Percentiles rank a stretch among this genome's conserved stretches.
phyloP scores from a whole-genome alignment of 2,329 filamentous ascomycete species.

The Colletotrichum lini region DNA sequence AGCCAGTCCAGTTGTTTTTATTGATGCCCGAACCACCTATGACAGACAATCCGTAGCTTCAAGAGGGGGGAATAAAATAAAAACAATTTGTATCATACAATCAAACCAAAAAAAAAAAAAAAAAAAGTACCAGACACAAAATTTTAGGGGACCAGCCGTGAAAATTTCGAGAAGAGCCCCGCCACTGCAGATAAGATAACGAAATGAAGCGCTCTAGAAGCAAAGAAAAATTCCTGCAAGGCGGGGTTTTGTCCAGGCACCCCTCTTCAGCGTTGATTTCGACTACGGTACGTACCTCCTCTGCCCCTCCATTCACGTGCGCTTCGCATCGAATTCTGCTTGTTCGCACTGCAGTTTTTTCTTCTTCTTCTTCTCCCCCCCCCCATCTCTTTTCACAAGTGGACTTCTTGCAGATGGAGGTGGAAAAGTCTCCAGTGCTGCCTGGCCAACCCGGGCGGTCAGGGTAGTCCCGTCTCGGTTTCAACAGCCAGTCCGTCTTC shows the following conservation, averaged over 20 bases:
- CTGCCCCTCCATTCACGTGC: constrained; percentile 42
- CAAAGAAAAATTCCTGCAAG: constrained; percentile 37
- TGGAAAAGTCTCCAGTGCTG: not conserved
- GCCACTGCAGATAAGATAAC: constrained; percentile 42
- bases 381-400: too few species aligned
- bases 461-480: not conserved
- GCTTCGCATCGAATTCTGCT: not conserved
- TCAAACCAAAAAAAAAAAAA: not conserved
- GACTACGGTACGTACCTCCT: constrained; percentile 21
- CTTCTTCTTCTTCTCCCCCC: too few species aligned
- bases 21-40: constrained; percentile 41
- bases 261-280: constrained; percentile 10
- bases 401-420: not conserved
- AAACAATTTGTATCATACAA: constrained; percentile 7
- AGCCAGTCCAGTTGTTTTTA: constrained; percentile 32
- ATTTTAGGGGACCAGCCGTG: constrained; percentile 38
- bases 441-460: not conserved
- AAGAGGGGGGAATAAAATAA: constrained; percentile 8
- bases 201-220: constrained; percentile 9
- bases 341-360: constrained; percentile 3
- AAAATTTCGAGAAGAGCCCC: constrained; percentile 43
- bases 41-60: constrained; percentile 13
- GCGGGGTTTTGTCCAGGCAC: constrained; percentile 39
- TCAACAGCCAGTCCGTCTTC: not conserved
- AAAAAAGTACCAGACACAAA: constrained; percentile 32